These are phyloP conservation scores for Leccinum subgranulosum DNA, from an alignment of 768 basidiomycete species.

Conservation along the genomic window DNA sequence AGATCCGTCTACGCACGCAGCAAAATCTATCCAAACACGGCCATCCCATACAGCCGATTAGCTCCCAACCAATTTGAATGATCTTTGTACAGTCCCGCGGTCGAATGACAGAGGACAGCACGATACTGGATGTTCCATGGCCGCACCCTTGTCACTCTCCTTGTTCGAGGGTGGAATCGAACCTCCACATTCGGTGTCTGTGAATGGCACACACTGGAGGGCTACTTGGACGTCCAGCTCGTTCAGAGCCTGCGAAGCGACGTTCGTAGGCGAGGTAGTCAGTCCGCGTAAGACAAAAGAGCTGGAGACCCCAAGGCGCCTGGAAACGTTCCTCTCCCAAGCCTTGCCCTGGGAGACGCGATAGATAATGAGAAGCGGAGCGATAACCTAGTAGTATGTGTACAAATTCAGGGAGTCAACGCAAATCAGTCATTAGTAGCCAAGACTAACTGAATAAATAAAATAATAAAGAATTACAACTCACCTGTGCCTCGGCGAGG, in stretches of 20 bases:
- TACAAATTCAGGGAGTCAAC: background rate
- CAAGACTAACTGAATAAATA: background rate
- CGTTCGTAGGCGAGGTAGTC: background rate
- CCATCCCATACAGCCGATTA: background rate
- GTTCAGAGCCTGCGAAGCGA: background rate
- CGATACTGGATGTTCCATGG: background rate
- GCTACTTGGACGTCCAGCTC: conserved; percentile 12
- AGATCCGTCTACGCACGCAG: background rate
- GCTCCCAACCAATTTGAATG: background rate
- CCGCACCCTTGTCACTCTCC: background rate
- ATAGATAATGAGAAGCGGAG: conserved; percentile 46
- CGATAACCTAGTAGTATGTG: conserved; percentile 40
- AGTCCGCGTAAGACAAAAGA: conserved; percentile 12
- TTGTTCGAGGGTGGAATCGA: background rate
- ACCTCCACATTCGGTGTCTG: background rate
- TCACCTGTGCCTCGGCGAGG: conserved; percentile 29
- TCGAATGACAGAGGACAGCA: background rate
- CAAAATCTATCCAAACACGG: background rate
- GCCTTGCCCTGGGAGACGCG: conserved; percentile 45
- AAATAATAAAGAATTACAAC: background rate
- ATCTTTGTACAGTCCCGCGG: background rate
- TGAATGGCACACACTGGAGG: conserved; percentile 5
- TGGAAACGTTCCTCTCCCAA: conserved; percentile 29
- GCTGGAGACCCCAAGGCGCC: background rate
- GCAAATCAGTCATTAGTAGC: background rate